Evolutionary conservation across 441 rosid species (phyloP).

Genomic region (Mallotus repandus): DNA sequence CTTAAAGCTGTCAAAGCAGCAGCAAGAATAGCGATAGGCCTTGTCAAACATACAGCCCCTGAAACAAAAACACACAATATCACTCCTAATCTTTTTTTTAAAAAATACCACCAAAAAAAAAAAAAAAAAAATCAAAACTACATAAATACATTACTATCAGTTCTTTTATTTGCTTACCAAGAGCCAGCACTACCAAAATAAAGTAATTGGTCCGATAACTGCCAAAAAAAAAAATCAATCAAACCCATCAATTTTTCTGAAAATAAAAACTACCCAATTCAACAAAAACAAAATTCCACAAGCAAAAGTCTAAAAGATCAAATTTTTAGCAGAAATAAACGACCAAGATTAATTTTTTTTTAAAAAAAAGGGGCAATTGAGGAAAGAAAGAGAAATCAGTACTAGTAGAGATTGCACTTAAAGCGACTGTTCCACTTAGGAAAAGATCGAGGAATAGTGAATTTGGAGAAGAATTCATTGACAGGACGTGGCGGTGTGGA

Average conservation of each 20-base stretch:
- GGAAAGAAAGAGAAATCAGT: slow-evolving; percentile 19
- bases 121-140: not conserved
- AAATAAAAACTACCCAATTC: slow-evolving; percentile 2
- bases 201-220: slow-evolving; percentile 96
- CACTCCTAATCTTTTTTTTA: not conserved
- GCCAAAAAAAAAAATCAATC: slow-evolving; percentile 26
- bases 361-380: not conserved
- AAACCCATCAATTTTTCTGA: not conserved
- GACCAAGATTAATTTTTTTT: no score
- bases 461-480: slow-evolving; percentile 80
- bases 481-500: slow-evolving; percentile 88
- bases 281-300: not conserved
- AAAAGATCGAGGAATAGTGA: slow-evolving; percentile 73
- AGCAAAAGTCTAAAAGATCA: no score
- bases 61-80: slow-evolving; percentile 1
- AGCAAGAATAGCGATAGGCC: slow-evolving; percentile 78
- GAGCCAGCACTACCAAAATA: slow-evolving; percentile 68
- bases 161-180: slow-evolving; percentile 48
- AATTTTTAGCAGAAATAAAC: no score
- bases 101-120: not conserved
- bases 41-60: slow-evolving; percentile 79
- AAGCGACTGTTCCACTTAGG: slow-evolving; percentile 93
- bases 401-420: slow-evolving; percentile 99
- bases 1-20: slow-evolving; percentile 61
- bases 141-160: not conserved